A percentile compares a stretch with the other conserved stretches of the same genome.
Evolutionary conservation across 495 filamentous ascomycete species (phyloP).

Genomic region (Lasiosphaeria miniovina): DNA sequence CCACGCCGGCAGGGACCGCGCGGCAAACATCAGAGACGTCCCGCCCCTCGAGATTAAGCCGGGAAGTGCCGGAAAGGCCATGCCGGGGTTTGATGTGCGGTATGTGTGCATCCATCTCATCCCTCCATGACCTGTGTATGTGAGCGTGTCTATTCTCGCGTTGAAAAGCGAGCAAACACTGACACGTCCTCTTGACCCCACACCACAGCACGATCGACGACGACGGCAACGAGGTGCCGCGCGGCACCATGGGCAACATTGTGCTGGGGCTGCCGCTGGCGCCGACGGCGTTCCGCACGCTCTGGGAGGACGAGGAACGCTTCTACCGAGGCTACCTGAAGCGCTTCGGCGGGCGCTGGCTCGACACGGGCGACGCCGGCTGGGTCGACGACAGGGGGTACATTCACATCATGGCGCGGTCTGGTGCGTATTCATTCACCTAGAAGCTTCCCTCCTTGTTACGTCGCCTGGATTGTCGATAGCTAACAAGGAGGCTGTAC

Average conservation of each 20-base stretch:
- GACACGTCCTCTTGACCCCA: background rate
- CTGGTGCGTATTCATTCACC: slow-evolving; percentile 29
- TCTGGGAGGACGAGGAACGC: slow-evolving; percentile 79
- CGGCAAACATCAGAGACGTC: slow-evolving; percentile 23
- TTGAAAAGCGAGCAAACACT: background rate
- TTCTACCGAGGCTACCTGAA: slow-evolving; percentile 81
- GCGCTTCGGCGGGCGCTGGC: slow-evolving; percentile 73
- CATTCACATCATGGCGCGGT: slow-evolving; percentile 79
- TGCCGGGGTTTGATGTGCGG: slow-evolving; percentile 83
- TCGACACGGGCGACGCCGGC: slow-evolving; percentile 90
- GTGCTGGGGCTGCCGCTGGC: slow-evolving; percentile 78
- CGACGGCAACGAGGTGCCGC: slow-evolving; percentile 62
- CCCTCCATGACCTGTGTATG: no score
- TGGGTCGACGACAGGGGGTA: slow-evolving; percentile 80
- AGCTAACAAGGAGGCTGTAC: background rate
- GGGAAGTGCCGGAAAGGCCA: slow-evolving; percentile 81
- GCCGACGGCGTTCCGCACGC: slow-evolving; percentile 77
- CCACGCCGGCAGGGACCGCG: slow-evolving; percentile 43
- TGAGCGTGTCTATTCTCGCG: no score
- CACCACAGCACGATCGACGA: slow-evolving; percentile 67
- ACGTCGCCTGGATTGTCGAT: background rate
- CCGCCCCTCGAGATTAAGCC: slow-evolving; percentile 59
- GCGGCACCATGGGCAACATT: slow-evolving; percentile 84
- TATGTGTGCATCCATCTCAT: background rate
- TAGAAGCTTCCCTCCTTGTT: background rate